Conservation (phyloP, 176 grass and related monocot genomes). For the Oryza australiensis region DNA sequence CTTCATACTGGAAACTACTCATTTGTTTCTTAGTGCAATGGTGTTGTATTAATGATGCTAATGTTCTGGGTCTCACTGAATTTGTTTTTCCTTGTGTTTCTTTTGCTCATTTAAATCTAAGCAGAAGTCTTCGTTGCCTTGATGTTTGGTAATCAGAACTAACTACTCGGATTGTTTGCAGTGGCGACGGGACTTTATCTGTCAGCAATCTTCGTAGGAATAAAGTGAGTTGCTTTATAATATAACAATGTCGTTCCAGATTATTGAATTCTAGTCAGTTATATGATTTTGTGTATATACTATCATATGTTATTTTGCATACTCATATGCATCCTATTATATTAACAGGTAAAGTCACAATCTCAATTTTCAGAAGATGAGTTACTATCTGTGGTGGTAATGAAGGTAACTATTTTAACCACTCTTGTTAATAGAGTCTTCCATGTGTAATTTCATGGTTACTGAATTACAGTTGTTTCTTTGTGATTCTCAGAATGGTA, state of each 20-base stretch:
- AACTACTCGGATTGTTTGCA: slow-evolving; percentile 45
- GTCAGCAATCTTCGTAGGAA: slow-evolving; percentile 75
- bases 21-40: neutral
- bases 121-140: neutral
- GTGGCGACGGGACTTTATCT: slow-evolving; percentile 89
- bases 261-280: neutral
- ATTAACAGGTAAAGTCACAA: slow-evolving; percentile 60
- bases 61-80: neutral
- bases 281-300: neutral
- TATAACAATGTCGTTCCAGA: neutral
- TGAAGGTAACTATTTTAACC: slow-evolving; percentile 57
- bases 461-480: neutral
- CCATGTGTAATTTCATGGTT: neutral
- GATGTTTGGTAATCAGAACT: slow-evolving; percentile 16
- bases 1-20: neutral
- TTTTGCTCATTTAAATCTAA: slow-evolving; percentile 12
- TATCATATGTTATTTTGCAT: slow-evolving; percentile 15
- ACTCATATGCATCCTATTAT: slow-evolving; percentile 28
- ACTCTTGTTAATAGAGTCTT: neutral
- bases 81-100: neutral
- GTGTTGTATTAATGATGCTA: neutral
- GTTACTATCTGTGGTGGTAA: slow-evolving; percentile 76
- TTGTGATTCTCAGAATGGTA: slow-evolving; percentile 41
- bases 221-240: slow-evolving; percentile 59
- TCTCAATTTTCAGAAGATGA: slow-evolving; percentile 99